Evolutionary conservation across 805 yeast species (phyloP).

Genomic region (Candida germanica): DNA sequence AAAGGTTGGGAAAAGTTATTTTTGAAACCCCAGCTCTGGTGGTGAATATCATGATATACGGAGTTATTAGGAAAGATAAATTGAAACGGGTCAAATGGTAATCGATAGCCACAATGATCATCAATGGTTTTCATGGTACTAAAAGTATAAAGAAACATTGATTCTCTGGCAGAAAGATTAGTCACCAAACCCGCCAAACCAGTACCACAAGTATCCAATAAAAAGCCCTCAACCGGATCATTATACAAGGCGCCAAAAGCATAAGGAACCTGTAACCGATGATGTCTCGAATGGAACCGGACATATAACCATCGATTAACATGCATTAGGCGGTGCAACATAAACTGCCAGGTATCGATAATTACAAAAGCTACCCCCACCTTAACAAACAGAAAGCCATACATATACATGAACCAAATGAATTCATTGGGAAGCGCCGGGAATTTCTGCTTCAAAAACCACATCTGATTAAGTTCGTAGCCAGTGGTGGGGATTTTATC

Average conservation of each 20-base stretch:
- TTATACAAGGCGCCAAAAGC: slow-evolving; percentile 96
- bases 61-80: slow-evolving; percentile 90
- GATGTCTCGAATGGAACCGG: slow-evolving; percentile 91
- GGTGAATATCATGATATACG: slow-evolving; percentile 95
- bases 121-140: slow-evolving; percentile 96
- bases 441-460: slow-evolving; percentile 42
- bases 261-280: slow-evolving; percentile 89
- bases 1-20: slow-evolving; percentile 94
- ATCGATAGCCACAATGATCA: slow-evolving; percentile 96
- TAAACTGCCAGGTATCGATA: slow-evolving; percentile 94
- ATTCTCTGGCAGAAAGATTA: slow-evolving; percentile 71
- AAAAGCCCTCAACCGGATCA: slow-evolving; percentile 89
- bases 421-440: slow-evolving; percentile 45
- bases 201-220: slow-evolving; percentile 89
- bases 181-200: slow-evolving; percentile 72
- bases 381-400: slow-evolving; percentile 59
- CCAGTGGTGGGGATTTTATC: slow-evolving; percentile 60
- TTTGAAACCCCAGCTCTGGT: slow-evolving; percentile 93
- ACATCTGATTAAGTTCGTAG: slow-evolving; percentile 44
- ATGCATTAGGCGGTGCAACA: slow-evolving; percentile 88
- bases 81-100: slow-evolving; percentile 92
- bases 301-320: slow-evolving; percentile 70
- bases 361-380: slow-evolving; percentile 63
- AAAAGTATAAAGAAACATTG: slow-evolving; percentile 70
- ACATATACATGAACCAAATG: slow-evolving; percentile 55